These are phyloP conservation scores for Pharnaceum exiguum DNA, from an alignment of 148 eudicot species.

Conservation along the genomic window DNA sequence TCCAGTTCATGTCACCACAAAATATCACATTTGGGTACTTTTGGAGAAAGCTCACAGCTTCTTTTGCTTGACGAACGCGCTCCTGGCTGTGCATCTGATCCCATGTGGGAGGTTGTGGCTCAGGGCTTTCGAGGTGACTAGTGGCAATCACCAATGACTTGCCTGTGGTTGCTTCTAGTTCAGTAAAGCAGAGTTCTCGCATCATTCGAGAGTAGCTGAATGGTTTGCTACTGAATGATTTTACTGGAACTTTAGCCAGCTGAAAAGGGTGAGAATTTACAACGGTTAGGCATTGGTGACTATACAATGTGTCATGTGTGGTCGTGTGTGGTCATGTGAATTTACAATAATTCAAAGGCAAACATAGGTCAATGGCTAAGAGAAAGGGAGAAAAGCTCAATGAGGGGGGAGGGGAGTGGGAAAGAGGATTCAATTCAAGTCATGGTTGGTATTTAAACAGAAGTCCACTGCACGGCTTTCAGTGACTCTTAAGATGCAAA, in stretches of 20 bases:
- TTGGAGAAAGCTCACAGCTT: slow-evolving; percentile 49
- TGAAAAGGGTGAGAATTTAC: slow-evolving; percentile 36
- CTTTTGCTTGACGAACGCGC: slow-evolving; percentile 77
- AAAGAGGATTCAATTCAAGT: too few species aligned
- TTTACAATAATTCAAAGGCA: too few species aligned
- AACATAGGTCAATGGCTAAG: too few species aligned
- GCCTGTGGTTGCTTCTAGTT: slow-evolving; percentile 30
- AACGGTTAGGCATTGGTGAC: too few species aligned
- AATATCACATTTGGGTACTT: slow-evolving; percentile 52
- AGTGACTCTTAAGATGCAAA: neutral
- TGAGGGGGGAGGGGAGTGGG: too few species aligned
- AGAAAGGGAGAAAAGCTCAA: too few species aligned
- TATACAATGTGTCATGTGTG: too few species aligned
- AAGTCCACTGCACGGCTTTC: neutral
- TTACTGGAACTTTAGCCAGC: slow-evolving; percentile 73
- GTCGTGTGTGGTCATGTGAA: too few species aligned
- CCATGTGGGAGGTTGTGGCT: slow-evolving; percentile 86
- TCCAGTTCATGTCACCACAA: slow-evolving; percentile 99
- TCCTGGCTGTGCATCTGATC: slow-evolving; percentile 90
- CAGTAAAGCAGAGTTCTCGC: slow-evolving; percentile 71
- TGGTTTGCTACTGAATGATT: slow-evolving; percentile 50
- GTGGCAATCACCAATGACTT: slow-evolving; percentile 58
- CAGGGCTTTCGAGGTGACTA: slow-evolving; percentile 88
- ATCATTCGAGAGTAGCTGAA: slow-evolving; percentile 67
- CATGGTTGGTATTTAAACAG: neutral